A percentile compares a stretch with the other conserved stretches of the same genome.
phyloP scores from a whole-genome alignment of 352 stramenopile species.

The Phytopythium ostracodes region DNA sequence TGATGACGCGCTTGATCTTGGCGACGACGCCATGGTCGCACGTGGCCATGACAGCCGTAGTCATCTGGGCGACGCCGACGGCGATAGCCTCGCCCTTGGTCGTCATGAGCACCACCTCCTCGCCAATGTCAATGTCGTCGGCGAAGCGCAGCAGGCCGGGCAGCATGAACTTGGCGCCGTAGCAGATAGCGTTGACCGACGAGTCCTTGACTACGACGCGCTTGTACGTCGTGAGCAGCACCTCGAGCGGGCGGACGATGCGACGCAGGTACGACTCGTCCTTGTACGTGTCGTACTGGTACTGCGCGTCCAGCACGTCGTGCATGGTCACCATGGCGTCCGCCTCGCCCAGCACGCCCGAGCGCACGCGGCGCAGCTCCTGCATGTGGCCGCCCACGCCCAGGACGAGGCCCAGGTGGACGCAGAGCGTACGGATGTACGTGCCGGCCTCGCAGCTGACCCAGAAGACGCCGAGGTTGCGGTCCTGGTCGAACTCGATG shows the following conservation, averaged over 20 bases:
- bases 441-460: conserved; percentile 98
- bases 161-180: conserved; percentile 99
- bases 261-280: conserved; percentile 98
- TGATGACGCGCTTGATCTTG: conserved; percentile 99
- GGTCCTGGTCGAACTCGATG: conserved; percentile 98
- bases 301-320: conserved; percentile 99
- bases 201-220: conserved; percentile 99
- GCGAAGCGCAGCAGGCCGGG: conserved; percentile 98
- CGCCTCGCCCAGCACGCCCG: conserved; percentile 94
- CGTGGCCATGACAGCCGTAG: conserved; percentile 98
- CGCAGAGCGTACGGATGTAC: conserved; percentile 99
- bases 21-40: conserved; percentile 99
- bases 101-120: conserved; percentile 99
- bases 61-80: conserved; percentile 99
- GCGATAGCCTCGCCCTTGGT: conserved; percentile 99
- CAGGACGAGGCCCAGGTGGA: conserved; percentile 97
- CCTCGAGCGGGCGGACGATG: conserved; percentile 97
- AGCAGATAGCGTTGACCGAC: conserved; percentile 99
- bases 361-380: conserved; percentile 97
- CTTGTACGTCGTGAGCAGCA: conserved; percentile 99
- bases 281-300: conserved; percentile 98
- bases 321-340: conserved; percentile 99
- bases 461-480: conserved; percentile 97
- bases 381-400: conserved; percentile 99
- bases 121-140: conserved; percentile 98